phyloP scores from a whole-genome alignment of 2,329 filamentous ascomycete species.

The Blastomyces silverae region DNA sequence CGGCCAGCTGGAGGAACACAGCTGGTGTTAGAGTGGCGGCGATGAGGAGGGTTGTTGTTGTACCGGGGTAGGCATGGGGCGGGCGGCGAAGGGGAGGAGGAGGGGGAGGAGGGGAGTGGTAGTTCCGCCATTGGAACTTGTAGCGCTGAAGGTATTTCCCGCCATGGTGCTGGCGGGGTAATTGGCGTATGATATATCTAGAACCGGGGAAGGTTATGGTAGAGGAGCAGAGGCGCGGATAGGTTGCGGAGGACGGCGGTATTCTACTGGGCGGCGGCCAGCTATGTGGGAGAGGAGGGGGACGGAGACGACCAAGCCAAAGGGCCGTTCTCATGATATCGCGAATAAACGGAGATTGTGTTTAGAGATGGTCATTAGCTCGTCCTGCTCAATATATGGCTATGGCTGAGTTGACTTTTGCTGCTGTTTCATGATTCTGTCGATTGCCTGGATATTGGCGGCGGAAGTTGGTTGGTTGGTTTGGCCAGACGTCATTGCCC shows the following conservation, averaged over 20 bases:
- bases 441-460: not conserved
- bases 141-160: conserved; percentile 25
- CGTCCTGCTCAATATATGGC: not conserved
- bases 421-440: not conserved
- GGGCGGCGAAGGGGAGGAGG: conserved; percentile 43
- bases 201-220: not conserved
- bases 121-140: conserved; percentile 18
- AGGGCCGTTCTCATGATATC: conserved; percentile 47
- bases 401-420: not conserved
- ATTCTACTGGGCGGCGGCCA: conserved; percentile 14
- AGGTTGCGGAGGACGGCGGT: not conserved
- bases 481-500: not conserved
- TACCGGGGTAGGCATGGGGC: conserved; percentile 52
- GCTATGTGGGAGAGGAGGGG: conserved; percentile 30
- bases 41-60: conserved; percentile 24
- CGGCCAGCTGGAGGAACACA: conserved; percentile 53
- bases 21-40: conserved; percentile 49
- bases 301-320: conserved; percentile 46
- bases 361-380: conserved; percentile 12
- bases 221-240: not conserved
- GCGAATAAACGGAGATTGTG: conserved; percentile 15
- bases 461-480: not conserved
- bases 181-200: conserved; percentile 14
- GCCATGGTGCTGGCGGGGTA: conserved; percentile 23
- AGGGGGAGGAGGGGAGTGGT: conserved; percentile 31